Conservation (phyloP, 1,284 basidiomycete genomes). For the Pseudozyma flocculosa region DNA sequence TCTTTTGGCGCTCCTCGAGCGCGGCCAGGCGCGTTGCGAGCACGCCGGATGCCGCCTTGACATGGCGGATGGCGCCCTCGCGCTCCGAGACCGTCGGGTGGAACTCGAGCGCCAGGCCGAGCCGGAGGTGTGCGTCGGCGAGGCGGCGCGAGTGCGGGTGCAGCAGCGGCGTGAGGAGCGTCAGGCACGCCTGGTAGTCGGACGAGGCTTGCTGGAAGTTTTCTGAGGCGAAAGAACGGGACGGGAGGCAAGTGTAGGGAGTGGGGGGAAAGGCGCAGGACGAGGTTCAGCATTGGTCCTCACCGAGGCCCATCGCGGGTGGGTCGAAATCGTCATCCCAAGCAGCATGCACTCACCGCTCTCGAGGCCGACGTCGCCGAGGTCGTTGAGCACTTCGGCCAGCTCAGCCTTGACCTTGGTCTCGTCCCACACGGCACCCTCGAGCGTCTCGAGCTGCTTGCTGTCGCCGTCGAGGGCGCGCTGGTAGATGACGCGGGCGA, state of each 20-base stretch:
- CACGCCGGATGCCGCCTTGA: slow-evolving; percentile 36
- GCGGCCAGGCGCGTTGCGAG: slow-evolving; percentile 33
- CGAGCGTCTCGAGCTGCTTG: slow-evolving; percentile 32
- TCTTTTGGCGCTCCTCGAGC: slow-evolving; percentile 24
- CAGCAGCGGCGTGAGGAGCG: slow-evolving; percentile 40
- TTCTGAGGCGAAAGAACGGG: slow-evolving; percentile 19
- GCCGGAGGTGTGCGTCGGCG: slow-evolving; percentile 52
- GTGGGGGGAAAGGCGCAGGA: background rate
- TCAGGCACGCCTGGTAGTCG: slow-evolving; percentile 45
- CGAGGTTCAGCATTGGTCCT: background rate
- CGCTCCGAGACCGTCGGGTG: slow-evolving; percentile 44
- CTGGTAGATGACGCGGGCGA: slow-evolving; percentile 50
- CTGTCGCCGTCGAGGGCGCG: slow-evolving; percentile 23
- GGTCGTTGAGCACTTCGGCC: slow-evolving; percentile 54
- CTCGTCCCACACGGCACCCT: slow-evolving; percentile 35
- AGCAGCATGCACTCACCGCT: slow-evolving; percentile 18
- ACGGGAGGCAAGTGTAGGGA: too few relatives aligned
- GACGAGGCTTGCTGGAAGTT: slow-evolving; percentile 55
- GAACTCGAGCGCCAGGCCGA: slow-evolving; percentile 55
- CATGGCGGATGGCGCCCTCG: slow-evolving; percentile 34
- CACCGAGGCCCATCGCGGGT: too few relatives aligned
- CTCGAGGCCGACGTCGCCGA: slow-evolving; percentile 55
- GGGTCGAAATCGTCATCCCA: too few relatives aligned
- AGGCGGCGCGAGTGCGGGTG: slow-evolving; percentile 49
- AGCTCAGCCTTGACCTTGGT: slow-evolving; percentile 39